Evolutionary conservation across 2,329 filamentous ascomycete species (phyloP), one percentile per base, ranked within the genome.

Genomic region (Venturia asperata): DNA sequence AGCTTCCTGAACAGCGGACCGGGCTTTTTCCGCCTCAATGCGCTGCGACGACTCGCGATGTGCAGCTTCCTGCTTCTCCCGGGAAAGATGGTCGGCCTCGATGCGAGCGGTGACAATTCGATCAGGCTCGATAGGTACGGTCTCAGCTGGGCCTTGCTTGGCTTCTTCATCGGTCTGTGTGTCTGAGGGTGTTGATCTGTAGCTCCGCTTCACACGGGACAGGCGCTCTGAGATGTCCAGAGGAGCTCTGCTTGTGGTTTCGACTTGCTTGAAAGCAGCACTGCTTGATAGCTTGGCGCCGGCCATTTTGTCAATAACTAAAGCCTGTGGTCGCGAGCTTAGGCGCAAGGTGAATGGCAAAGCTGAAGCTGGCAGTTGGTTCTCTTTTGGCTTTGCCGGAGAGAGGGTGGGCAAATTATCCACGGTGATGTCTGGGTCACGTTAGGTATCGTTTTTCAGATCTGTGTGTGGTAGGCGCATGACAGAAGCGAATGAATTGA

Each of bases 341-440:
- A 49, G 58, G 49, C 63, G 63, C 34, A 64, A 24, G 2, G 63
- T 58, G 30, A 19, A 52, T n/a, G 63, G 63, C 11, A 64, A 30
- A 42, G 60, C 60, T 15, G 60, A 43, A 27, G 37, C 60, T 45
- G 60, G 60, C 7, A 61, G 27, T 19, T 42, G 21, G 30, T 61
- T 61, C 24, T 61, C 42, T 21, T 45, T 61, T 27, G 39, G 5
- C 15, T 37, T 37, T 10, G 15, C 52, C 37, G 52, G 30, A 30
- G 52, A 58, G 1, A 27, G 52, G 37, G 52, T n/a, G 27, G 52
- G 30, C 6, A 27, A 19, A 58, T 37, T 58, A 15, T 11, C 30
- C 15, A 58, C 30, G n/a, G 15, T 58, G 52, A 58, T 58, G 27
- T 37, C 52, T 34, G 52, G 52, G 52, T 58, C 52, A 58, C 52